phyloP scores from a whole-genome alignment of 2,329 filamentous ascomycete genomes.

The Trichoderma sp. region DNA sequence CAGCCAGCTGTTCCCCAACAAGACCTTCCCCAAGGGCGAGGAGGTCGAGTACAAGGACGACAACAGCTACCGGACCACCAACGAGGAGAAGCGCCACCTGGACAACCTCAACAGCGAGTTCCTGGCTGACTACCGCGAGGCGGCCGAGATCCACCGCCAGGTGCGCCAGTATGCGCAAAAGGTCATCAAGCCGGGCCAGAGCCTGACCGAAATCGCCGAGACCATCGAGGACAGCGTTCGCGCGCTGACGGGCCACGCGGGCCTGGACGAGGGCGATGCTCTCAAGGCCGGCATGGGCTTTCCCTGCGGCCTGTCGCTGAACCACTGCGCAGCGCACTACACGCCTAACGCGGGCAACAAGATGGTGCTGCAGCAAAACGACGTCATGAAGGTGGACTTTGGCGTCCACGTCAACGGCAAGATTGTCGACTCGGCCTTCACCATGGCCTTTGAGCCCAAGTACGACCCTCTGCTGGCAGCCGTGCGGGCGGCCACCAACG shows the following conservation, averaged over 20 bases:
- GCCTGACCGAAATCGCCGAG: conserved; percentile 78
- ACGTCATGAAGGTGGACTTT: conserved; percentile 83
- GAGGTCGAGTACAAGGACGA: conserved; percentile 77
- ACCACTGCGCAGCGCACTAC: conserved; percentile 84
- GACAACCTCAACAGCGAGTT: conserved; percentile 82
- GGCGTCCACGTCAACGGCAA: conserved; percentile 78
- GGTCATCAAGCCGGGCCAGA: conserved; percentile 78
- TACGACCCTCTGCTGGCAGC: conserved; percentile 75
- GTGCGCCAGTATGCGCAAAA: conserved; percentile 82
- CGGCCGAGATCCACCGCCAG: conserved; percentile 85
- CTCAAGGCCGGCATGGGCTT: conserved; percentile 83
- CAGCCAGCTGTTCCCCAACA: conserved; percentile 71
- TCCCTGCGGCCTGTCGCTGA: conserved; percentile 79
- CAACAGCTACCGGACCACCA: conserved; percentile 75
- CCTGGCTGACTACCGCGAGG: conserved; percentile 77
- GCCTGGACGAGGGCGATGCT: conserved; percentile 75
- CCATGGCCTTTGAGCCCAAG: conserved; percentile 71
- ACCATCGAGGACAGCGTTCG: conserved; percentile 85
- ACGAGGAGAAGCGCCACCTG: conserved; percentile 79
- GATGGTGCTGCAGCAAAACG: conserved; percentile 67
- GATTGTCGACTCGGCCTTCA: conserved; percentile 82
- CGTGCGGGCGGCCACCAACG: conserved; percentile 77
- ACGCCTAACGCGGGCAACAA: conserved; percentile 87
- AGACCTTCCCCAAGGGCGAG: conserved; percentile 73
- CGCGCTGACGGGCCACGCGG: conserved; percentile 73